Evolutionary conservation across 1,284 basidiomycete species (phyloP).

Genomic region (Apiotrichum sp.): DNA sequence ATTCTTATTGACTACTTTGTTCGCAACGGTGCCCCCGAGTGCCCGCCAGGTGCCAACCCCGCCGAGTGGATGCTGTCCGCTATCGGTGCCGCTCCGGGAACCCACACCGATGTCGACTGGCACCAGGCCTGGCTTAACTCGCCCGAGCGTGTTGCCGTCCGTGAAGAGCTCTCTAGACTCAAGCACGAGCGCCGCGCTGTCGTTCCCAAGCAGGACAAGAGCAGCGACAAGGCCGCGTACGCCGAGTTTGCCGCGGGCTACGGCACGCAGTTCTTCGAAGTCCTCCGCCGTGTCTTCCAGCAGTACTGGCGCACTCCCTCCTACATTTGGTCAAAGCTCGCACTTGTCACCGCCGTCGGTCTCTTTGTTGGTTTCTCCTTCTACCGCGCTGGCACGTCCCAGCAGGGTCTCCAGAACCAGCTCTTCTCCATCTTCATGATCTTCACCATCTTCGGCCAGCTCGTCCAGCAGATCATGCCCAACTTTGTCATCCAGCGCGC

Average conservation of each 20-base stretch:
- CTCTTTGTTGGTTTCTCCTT: constrained; percentile 54
- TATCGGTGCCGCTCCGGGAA: constrained; percentile 65
- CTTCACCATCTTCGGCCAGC: constrained; percentile 46
- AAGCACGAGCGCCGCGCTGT: constrained; percentile 37
- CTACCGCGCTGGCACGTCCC: constrained; percentile 60
- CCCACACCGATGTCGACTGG: constrained; percentile 60
- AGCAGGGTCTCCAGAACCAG: constrained; percentile 74
- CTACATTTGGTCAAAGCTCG: constrained; percentile 70
- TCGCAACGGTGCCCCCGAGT: constrained; percentile 15
- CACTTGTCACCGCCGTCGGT: constrained; percentile 44
- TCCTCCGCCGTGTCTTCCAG: constrained; percentile 54
- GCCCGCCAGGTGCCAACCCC: constrained; percentile 27
- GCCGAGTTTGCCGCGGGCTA: constrained; percentile 56
- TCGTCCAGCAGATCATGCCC: constrained; percentile 48
- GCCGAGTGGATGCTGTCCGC: constrained; percentile 47
- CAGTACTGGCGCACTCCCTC: constrained; percentile 61
- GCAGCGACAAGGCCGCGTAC: constrained; percentile 33
- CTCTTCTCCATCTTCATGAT: constrained; percentile 57
- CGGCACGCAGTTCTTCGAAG: constrained; percentile 52
- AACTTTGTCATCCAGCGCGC: constrained; percentile 51
- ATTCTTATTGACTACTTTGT: constrained; percentile 40
- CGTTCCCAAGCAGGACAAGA: constrained; percentile 22
- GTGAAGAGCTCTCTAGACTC: constrained; percentile 48
- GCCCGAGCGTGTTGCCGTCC: constrained; percentile 44
- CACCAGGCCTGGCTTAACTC: constrained; percentile 59